Evolutionary conservation across 2,329 filamentous ascomycete species (phyloP), one percentile per base, ranked within the genome.

Genomic region (Monosporascus sp.): DNA sequence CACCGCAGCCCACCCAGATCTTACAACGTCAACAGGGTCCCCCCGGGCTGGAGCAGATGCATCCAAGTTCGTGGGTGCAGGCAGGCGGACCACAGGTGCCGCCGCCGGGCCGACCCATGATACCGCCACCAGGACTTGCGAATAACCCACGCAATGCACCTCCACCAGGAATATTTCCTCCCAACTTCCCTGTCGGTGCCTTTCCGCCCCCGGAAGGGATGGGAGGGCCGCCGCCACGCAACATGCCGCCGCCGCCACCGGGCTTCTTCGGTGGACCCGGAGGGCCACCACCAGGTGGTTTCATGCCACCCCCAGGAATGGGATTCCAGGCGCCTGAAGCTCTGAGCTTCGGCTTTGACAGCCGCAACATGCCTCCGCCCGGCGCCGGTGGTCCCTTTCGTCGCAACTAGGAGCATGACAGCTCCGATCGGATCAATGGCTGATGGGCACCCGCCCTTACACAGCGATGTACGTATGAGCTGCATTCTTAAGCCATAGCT

Each of bases 21-120:
- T 68, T 87, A 22, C 83, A 86, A 67, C 80, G 83, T 6, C 82
- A 81, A n/a, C 43, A 18, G 24, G 79, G 77, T 1, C 79, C 78
- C 18, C 81, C 81, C 2, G 83, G 83, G 7, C 70, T 87, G 41
- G 82, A 85, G 46, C 79, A 81, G 61, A 79, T 86, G 71, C 79
- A 78, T 18, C 80, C 77, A 18, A 77, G 70, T 54, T 58, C 60
- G 49, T 83, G 79, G 73, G 76, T 82, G 71, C 74, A 62, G 48
- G 53, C 72, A 41, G 70, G 66, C 48, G 68, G 66, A 50, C 74
- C 70, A 22, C 74, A 77, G 55, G 67, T 76, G 56, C 74, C 74
- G 50, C 72, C 73, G 38, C 74, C 74, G 39, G 65, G 71, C 22
- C 75, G 77, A 17, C 79, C 78, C 31, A 83, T 85, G 73, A 80